A percentile compares a stretch with the other conserved stretches of the same genome.
phyloP scores from a whole-genome alignment of 345 rosid genomes.

The Rubroshorea leprosula region DNA sequence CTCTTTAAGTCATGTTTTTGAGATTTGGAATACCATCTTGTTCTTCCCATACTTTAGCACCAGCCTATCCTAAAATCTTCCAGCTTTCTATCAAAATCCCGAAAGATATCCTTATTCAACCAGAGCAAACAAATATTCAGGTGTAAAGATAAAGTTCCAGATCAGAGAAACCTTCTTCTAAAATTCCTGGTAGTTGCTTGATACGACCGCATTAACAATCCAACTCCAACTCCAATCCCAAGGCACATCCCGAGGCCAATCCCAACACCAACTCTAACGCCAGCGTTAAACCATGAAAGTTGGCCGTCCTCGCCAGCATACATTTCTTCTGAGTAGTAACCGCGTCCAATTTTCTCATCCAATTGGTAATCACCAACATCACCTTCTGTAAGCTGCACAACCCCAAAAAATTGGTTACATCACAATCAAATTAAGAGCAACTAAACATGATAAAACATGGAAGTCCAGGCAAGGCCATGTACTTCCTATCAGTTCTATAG shows the following conservation, averaged over 20 bases:
- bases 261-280: constrained; percentile 94
- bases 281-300: constrained; percentile 89
- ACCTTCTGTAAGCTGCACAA: constrained; percentile 43
- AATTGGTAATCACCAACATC: constrained; percentile 47
- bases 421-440: neutral
- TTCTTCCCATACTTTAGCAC: constrained; percentile 2
- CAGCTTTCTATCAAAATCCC: constrained; percentile 19
- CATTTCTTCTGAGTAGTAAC: constrained; percentile 51
- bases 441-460: neutral
- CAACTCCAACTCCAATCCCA: constrained; percentile 89
- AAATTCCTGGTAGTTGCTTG: constrained; percentile 89
- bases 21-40: constrained; percentile 7
- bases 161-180: constrained; percentile 77
- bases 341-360: constrained; percentile 47
- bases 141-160: constrained; percentile 4
- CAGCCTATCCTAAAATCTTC: constrained; percentile 20
- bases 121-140: neutral
- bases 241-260: constrained; percentile 95
- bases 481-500: no score
- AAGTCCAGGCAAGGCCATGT: no score
- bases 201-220: constrained; percentile 89
- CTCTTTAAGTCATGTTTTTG: constrained; percentile 23
- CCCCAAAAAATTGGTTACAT: constrained; percentile 5
- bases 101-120: constrained; percentile 15
- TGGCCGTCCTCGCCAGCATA: constrained; percentile 81